Evolutionary conservation across 305 asterid genomes (phyloP).

Genomic region (Monarda citriodora): DNA sequence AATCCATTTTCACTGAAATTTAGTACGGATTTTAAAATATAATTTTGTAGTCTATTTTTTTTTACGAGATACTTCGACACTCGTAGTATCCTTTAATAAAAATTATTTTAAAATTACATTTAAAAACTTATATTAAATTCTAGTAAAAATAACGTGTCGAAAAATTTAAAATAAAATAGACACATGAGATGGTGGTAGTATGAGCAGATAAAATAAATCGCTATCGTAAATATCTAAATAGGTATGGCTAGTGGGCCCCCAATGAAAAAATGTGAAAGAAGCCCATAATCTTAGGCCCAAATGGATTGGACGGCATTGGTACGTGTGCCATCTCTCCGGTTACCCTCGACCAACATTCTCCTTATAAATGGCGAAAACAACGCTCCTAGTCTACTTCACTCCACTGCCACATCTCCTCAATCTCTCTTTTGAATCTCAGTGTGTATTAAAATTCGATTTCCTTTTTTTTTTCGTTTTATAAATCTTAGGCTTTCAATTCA

Average conservation of each 20-base stretch:
- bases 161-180: too few species aligned
- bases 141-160: too few species aligned
- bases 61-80: too few species aligned
- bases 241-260: slow-evolving; percentile 25
- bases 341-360: slow-evolving; percentile 1
- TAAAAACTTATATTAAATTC: too few species aligned
- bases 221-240: neutral
- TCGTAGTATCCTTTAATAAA: too few species aligned
- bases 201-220: too few species aligned
- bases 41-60: too few species aligned
- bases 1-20: too few species aligned
- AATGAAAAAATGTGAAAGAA: neutral
- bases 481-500: neutral
- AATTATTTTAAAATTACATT: too few species aligned
- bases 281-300: slow-evolving; percentile 30
- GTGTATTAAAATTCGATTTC: too few species aligned
- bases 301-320: slow-evolving; percentile 23
- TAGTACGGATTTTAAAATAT: too few species aligned
- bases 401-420: slow-evolving; percentile 1
- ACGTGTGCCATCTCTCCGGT: slow-evolving; percentile 23
- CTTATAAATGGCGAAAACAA: slow-evolving; percentile 18
- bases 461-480: neutral
- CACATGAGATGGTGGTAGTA: too few species aligned
- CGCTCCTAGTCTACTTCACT: slow-evolving; percentile 6
- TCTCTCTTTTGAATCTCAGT: neutral